These are phyloP conservation scores for Saturnispora quitensis DNA, from an alignment of 805 yeast genomes.

Conservation along the genomic window DNA sequence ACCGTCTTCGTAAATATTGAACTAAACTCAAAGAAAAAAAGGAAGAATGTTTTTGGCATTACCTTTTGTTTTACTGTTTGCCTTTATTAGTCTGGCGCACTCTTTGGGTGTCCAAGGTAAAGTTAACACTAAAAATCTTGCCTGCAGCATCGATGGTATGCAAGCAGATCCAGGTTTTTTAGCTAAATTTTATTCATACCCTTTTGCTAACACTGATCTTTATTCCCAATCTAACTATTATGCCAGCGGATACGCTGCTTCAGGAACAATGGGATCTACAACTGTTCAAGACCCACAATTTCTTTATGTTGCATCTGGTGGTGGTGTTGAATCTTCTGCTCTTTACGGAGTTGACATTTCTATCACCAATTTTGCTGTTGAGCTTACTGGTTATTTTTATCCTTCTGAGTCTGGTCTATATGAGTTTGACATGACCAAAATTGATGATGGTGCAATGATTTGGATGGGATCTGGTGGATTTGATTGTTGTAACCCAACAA, in stretches of 20 bases:
- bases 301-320: neutral
- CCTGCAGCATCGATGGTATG: neutral
- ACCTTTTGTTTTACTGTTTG: neutral
- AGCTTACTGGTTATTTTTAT: constrained; percentile 14
- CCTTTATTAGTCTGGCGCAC: neutral
- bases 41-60: neutral
- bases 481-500: constrained; percentile 26
- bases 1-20: too few species aligned
- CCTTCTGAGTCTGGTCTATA: constrained; percentile 27
- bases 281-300: constrained; percentile 8
- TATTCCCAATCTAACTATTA: constrained; percentile 7
- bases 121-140: neutral
- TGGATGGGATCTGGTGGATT: constrained; percentile 27
- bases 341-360: constrained; percentile 9
- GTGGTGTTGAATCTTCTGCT: neutral
- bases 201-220: neutral
- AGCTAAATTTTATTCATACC: neutral
- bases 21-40: too few species aligned
- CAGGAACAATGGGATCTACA: constrained; percentile 3
- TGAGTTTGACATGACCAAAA: constrained; percentile 14
- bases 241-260: constrained; percentile 3
- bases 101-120: neutral
- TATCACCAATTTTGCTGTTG: constrained; percentile 10
- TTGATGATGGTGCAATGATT: constrained; percentile 29
- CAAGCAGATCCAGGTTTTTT: neutral